Evolutionary conservation across 805 yeast species (phyloP), one percentile per base, ranked within the genome.

Genomic region (Priceomyces carsonii): DNA sequence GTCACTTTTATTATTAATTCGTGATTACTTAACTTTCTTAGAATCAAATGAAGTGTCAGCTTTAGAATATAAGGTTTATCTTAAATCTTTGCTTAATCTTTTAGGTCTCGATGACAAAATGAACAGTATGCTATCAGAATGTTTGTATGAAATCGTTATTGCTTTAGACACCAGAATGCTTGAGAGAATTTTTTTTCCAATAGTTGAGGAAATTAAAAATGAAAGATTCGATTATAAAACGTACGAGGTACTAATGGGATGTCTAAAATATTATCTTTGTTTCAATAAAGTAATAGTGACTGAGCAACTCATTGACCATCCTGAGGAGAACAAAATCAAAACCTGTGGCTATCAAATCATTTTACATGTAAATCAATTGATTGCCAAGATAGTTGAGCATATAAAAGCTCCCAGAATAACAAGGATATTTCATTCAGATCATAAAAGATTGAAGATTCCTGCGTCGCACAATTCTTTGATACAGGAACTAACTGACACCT

Each of bases 251-350:
- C 32, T 29, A 7, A 17, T 44, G 10, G 20, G 33, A 32, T 33
- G 48, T 26, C 14, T 45, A 8, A 40, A 40, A 25, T 45, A 34
- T 25, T 47, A 48, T 20, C 17, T 47, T 12, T 45, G 49, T 27
- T 38, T 41, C 26, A 47, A 48, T 26, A 35, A 33, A 24, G 6
- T n/a, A 5, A 15, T 19, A 3, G 36, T 48, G 7, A 25, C 38
- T 3, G 13, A 21, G 8, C 45, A 48, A 30, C 27, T 48, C 3
- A 14, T 6, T 4, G 20, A 21, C 8, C 26, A 41, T 16, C 44
- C 42, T 8, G 38, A 31, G 21, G 26, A 34, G 16, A 45, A 43
- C 23, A 47, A 47, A 32, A 10, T 33, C 13, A 31, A 32, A 7
- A 26, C 35, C n/a, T 35, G 42, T 31, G 44, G 38, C 6, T 45